Evolutionary conservation across 495 filamentous ascomycete species (phyloP), one percentile per base, ranked within the genome.

Genomic region (Penicillium waksmanii): DNA sequence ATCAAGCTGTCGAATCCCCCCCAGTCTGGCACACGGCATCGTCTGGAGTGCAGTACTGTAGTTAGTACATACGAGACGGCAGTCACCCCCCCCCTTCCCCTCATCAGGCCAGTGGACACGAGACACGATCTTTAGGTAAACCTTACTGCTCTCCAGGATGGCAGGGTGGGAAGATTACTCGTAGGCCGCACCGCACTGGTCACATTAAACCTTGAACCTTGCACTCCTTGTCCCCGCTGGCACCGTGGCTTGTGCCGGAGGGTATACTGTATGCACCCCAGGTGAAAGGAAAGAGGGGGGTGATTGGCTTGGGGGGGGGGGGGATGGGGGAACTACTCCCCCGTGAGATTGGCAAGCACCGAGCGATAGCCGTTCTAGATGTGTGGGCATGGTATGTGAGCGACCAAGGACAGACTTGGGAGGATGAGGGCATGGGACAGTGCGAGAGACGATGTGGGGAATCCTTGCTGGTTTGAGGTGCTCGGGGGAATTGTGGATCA

Each of bases 401-500:
- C 17, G 21, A 44, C 42, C 25, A 51, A 51, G n/a, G 15, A 11
- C 23, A 21, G 52, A 55, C 40, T 15, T 38, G 40, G 40, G 17
- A 13, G 38, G 53, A 38, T 31, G 53, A 38, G 40, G 52, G 18
- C 44, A 31, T 35, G 44, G 54, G 44, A 51, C 62, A 55, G 58
- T 65, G 62, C 55, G 55, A 51, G 23, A 44, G 42, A 44, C 60
- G 48, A 51, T 58, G 61, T 63, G 61, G 61, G 61, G 61, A 61
- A 54, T 54, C 54, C 50, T 53, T 53, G 49, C 53, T 17, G 35
- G 51, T 33, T 52, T 27, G 49, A 36, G 51, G 34, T 25, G 53
- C 44, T 60, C 63, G 63, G 63, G 58, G 59, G 55, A 59, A 66
- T 62, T 58, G 63, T 66, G 62, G 62, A 61, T 11, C 5, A 5